Conservation (phyloP, 257 asterid genomes). For the Lantana camara region DNA sequence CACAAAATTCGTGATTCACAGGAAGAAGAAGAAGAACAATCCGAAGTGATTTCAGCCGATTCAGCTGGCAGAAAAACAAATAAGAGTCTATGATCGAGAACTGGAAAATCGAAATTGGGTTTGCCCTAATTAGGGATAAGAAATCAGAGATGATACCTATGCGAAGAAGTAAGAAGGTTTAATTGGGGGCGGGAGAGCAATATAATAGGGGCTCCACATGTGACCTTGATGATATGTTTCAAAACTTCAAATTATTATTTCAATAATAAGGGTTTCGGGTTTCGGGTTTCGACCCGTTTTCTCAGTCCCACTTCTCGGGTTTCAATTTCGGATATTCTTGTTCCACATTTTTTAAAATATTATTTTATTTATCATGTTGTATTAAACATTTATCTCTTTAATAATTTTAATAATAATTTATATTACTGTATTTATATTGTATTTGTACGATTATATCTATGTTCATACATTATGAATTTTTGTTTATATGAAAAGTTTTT, state of each 20-base stretch:
- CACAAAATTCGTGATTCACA: background rate
- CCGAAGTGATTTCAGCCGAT: constrained; percentile 16
- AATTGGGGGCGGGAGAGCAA: constrained; percentile 28
- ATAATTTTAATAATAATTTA: too few relatives aligned
- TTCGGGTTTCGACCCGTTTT: constrained; percentile 17
- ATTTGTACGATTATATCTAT: too few relatives aligned
- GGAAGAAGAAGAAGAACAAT: background rate
- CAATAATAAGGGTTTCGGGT: background rate
- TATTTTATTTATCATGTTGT: too few relatives aligned
- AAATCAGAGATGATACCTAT: constrained; percentile 1
- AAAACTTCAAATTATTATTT: background rate
- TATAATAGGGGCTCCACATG: constrained; percentile 20
- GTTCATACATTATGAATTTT: too few relatives aligned
- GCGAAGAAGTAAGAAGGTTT: constrained; percentile 1
- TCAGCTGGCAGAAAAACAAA: background rate
- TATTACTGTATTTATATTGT: too few relatives aligned
- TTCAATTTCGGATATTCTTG: constrained; percentile 6
- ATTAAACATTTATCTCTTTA: too few relatives aligned
- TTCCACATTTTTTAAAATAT: too few relatives aligned
- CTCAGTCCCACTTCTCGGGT: constrained; percentile 11
- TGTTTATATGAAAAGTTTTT: too few relatives aligned
- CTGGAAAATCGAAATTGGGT: background rate
- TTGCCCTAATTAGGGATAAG: background rate
- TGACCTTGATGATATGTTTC: background rate
- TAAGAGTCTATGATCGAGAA: background rate